Percentiles rank a stretch among this genome's conserved stretches.
Conservation (phyloP, 2,329 filamentous ascomycete genomes). For the Cryphonectria radicalis region DNA sequence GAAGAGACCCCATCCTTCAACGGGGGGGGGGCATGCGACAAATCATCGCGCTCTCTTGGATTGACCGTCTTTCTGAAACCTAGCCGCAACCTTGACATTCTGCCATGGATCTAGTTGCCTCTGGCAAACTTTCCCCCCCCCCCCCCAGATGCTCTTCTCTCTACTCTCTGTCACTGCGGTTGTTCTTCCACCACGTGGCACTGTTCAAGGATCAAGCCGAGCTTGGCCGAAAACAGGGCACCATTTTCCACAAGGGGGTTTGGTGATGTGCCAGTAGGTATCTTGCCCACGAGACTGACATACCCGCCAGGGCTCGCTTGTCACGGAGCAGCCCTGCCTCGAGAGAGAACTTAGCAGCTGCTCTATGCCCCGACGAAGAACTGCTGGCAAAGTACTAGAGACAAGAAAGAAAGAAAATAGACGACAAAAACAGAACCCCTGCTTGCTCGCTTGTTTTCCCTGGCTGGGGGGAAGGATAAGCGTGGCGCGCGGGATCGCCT, state of each 20-base stretch:
- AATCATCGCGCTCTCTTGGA: not conserved
- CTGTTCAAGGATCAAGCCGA: conserved; percentile 6
- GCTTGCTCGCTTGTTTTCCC: not conserved
- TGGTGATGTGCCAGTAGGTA: not conserved
- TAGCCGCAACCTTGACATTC: not conserved
- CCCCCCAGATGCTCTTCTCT: not conserved
- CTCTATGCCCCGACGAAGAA: not conserved
- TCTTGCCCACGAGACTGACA: not conserved
- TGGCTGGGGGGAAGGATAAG: not conserved
- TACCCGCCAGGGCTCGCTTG: not conserved
- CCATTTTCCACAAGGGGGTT: not conserved
- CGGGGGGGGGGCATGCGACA: not conserved
- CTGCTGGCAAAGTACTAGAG: not conserved
- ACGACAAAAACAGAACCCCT: not conserved
- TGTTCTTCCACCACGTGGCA: conserved; percentile 22
- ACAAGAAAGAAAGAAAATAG: not conserved
- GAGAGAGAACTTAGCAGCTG: not conserved
- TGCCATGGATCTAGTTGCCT: not conserved
- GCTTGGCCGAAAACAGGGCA: not conserved
- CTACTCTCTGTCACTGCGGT: conserved; percentile 17
- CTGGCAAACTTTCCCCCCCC: not conserved
- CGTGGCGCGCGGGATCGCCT: not conserved
- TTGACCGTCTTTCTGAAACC: not conserved
- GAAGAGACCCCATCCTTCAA: not conserved
- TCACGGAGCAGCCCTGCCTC: not conserved